Conservation (phyloP, 768 basidiomycete genomes). For the Pleurotus sapidus region DNA sequence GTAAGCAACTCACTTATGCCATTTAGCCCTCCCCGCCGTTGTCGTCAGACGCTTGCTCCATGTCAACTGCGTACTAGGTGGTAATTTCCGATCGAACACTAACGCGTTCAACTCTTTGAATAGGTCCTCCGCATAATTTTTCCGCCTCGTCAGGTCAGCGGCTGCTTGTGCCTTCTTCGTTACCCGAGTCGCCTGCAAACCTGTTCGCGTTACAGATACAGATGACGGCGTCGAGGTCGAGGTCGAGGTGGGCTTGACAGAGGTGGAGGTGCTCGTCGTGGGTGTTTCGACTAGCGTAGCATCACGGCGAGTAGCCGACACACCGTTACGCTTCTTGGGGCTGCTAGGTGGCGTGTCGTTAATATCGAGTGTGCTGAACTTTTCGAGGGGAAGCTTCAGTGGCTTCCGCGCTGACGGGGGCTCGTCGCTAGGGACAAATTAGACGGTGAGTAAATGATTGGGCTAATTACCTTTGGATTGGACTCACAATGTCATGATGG, state of each 20-base stretch:
- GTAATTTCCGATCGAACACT: constrained; percentile 56
- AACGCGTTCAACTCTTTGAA: constrained; percentile 57
- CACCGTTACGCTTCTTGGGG: constrained; percentile 4
- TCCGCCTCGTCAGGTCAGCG: constrained; percentile 42
- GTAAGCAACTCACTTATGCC: constrained; percentile 43
- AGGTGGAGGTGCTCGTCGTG: not conserved
- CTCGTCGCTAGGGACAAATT: constrained; percentile 35
- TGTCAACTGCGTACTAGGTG: constrained; percentile 49
- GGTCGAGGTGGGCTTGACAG: not conserved
- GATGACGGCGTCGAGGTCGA: not conserved
- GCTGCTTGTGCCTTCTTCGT: constrained; percentile 39
- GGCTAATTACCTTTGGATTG: not conserved
- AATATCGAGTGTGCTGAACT: constrained; percentile 9
- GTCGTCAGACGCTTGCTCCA: constrained; percentile 68
- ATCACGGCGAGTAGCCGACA: not conserved
- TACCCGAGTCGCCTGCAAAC: constrained; percentile 20
- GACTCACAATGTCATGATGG: constrained; percentile 37
- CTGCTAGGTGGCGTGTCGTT: constrained; percentile 4
- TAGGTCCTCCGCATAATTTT: constrained; percentile 53
- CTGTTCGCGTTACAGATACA: constrained; percentile 8
- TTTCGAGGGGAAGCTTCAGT: constrained; percentile 19
- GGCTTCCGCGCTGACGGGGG: constrained; percentile 48
- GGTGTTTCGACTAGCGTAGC: not conserved
- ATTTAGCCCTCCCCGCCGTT: constrained; percentile 71
- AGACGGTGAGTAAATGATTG: not conserved